phyloP scores from a whole-genome alignment of 768 basidiomycete species.

The Hirschioporus abietinus region DNA sequence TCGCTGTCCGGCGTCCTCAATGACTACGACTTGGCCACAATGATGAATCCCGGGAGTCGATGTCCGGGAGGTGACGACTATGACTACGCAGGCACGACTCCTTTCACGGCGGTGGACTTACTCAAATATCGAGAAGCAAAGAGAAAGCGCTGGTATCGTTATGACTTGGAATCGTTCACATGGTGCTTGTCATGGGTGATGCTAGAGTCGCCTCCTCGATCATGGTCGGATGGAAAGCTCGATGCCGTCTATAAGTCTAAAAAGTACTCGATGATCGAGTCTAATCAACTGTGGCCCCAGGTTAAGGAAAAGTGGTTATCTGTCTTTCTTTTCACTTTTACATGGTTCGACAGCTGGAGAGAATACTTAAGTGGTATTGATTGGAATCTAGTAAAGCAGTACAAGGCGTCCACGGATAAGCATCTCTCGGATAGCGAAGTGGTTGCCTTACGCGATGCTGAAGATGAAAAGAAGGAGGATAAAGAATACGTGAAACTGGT shows the following conservation, averaged over 20 bases:
- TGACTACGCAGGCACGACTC: no score
- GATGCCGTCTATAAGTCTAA: not conserved
- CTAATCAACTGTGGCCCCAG: not conserved
- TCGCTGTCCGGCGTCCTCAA: no score
- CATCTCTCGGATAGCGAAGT: not conserved
- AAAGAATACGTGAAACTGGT: not conserved
- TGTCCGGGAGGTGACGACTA: no score
- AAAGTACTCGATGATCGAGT: not conserved
- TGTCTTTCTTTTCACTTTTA: not conserved
- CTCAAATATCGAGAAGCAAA: not conserved
- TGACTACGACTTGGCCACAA: no score
- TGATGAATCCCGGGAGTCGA: no score
- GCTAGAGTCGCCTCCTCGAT: no score
- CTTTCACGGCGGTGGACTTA: not conserved
- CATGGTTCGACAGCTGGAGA: not conserved
- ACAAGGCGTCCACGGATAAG: not conserved
- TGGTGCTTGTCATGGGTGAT: no score
- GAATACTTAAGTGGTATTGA: no score
- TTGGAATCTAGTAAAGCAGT: no score
- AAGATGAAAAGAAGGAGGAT: not conserved
- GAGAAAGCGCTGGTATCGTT: no score
- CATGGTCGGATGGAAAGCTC: not conserved
- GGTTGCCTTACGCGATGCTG: not conserved
- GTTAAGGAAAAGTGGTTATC: not conserved
- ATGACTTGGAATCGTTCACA: no score